Evolutionary conservation across 208 protist genomes (phyloP), one percentile per base, ranked within the genome.

Genomic region (Naegleria lovaniensis): DNA sequence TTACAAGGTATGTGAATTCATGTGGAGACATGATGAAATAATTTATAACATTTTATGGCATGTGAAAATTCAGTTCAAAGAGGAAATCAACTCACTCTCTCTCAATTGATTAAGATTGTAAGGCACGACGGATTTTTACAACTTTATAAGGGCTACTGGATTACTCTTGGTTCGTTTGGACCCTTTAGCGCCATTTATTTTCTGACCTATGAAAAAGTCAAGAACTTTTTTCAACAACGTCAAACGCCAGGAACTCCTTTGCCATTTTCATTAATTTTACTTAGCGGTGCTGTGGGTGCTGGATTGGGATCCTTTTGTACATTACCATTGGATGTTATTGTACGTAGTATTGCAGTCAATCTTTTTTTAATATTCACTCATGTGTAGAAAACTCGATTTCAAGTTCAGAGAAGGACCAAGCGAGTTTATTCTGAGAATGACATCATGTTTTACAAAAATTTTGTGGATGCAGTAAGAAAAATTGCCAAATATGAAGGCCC

Each of bases 101-200:
- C 36, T 55, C 5, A 52, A 41, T 6, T 89, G 11, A 40, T 67
- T 0, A 67, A 52, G 16, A 67, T 89, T 16, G 33, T 89, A 0
- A 9, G 9, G 29, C 0, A 33, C 2, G 85, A 89, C 40, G 85
- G 85, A 55, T 19, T 89, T 55, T n/a, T 39, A 38, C 29, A 55
- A 19, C 29, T 89, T 25, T 89, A 89, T 29, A 55, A 67, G 51
- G 85, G 85, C 11, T 89, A 89, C 40, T 55, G 43, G n/a, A 89
- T 89, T 67, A 89, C 85, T 75, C 39, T 89, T 11, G 85, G n/a
- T 13, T 43, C 85, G 7, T 89, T 89, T 89, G 85, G 85, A 19
- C 85, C 85, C 19, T 40, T 51, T 41, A 48, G 36, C 40, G 85
- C 85, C 5, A 67, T 89, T 41, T 89, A 89, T 25, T 89, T 89